Base-by-base conservation (phyloP, 2,329 filamentous ascomycete species). In the Scedosporium dehoogii region DNA sequence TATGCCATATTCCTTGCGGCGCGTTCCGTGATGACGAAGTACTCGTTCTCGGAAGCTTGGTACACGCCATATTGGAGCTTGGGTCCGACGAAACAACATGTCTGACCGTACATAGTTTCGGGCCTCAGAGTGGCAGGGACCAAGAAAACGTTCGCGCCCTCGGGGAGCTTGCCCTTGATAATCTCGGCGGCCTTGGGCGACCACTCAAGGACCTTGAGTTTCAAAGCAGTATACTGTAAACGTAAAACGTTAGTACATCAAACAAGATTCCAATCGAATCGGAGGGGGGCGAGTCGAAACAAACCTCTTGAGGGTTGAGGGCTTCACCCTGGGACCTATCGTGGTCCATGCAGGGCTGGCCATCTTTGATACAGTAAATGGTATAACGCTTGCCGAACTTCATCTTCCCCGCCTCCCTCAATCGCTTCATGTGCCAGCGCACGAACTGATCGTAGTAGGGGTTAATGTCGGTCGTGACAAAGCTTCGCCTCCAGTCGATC, bases 81-180 rank as follows among this genome's bases (percentile, higher is more conserved):
- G 9, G 94, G 93, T 3, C 92, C 91, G 58, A 99, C 91, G 69
- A 97, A 99, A 74, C 92, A 96, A 77, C 91, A 96, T 3, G 87
- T 96, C 76, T 97, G 94, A 48, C 96, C 96, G 73, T 97, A 99
- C 93, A 99, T 97, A 42, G 94, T 99, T 80, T 99, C 94, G 2
- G 94, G 91, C 65, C 94, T 84, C 65, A 99, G 83, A 62, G 94
- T 97, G 16, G 94, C 94, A 12, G 94, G 90, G 12, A 97, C 85
- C 70, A 97, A 89, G 78, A 88, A 97, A 63, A 97, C 88, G 65
- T 89, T 89, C 56, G 90, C 88, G 66, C 84, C 86, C 42, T 86
- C 82, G 5, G 93, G 90, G 3, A 97, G 78, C 78, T 93, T 94
- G 66, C 85, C 87, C 72, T 88, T 83, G 63, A 97, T 76, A 61